Evolutionary conservation across 2,329 filamentous ascomycete species (phyloP), one percentile per base, ranked within the genome.

Genomic region (Aureobasidium musti): DNA sequence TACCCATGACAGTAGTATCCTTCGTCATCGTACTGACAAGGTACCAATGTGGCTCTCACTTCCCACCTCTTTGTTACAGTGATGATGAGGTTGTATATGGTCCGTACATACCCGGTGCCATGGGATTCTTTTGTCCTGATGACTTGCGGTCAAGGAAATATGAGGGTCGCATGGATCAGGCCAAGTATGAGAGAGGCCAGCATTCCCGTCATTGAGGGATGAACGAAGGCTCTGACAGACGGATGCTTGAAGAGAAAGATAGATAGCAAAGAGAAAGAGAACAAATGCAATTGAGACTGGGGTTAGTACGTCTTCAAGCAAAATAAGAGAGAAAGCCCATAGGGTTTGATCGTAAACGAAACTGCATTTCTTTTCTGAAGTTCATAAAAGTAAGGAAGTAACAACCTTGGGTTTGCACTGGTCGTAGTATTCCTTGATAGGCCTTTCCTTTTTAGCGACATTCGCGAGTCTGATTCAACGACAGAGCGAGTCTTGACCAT

Each of bases 361-460:
- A 26, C 49, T 61, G 30, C 43, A 49, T 45, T 61, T 61, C 57
- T 61, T 61, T 61, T 61, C 41, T 47, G 57, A 61, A 35, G 30
- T 43, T 61, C 57, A 61, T 61, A 35, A 61, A 37, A 49, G 26
- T 49, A 61, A 17, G 57, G 43, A 61, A 49, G n/a, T 23, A 26
- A 49, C 57, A 49, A 61, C 41, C 57, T 61, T 37, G 41, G n/a
- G n/a, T 35, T 23, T 26, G 5, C 41, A 23, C 39, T 28, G 43
- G 41, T 49, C 37, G 57, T n/a, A 28, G n/a, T 3, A 2, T 45
- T 61, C 41, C 41, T 41, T 17, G 23, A 28, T 23, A 17, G 13
- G 23, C 7, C 28, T 11, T 49, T 33, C 19, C 10, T 45, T 39
- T 17, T 30, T 33, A 17, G 28, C 41, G 28, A 6, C 43, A 28